Percentiles rank a stretch among this genome's conserved stretches.
Conservation (phyloP, 257 asterid genomes). For the Catharanthus roseus region DNA sequence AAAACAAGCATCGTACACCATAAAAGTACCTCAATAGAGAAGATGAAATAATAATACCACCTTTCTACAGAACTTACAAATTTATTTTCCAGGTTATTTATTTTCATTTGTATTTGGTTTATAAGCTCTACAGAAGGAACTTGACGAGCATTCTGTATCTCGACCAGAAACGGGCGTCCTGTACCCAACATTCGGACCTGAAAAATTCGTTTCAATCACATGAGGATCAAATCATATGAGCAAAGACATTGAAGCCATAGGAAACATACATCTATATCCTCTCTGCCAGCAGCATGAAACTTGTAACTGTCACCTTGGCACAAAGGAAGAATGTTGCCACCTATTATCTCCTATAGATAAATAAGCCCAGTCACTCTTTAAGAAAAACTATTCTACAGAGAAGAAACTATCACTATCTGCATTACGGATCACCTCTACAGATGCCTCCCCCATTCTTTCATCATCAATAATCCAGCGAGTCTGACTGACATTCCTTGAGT, state of each 20-base stretch:
- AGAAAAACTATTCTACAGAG: conserved; percentile 14
- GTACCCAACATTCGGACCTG: conserved; percentile 97
- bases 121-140: conserved; percentile 57
- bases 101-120: conserved; percentile 66
- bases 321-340: conserved; percentile 72
- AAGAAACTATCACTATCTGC: conserved; percentile 11
- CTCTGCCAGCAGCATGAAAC: conserved; percentile 99
- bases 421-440: conserved; percentile 62
- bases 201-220: conserved; percentile 13
- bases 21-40: conserved; percentile 16
- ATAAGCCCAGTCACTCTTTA: conserved; percentile 8
- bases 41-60: conserved; percentile 13
- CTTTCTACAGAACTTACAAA: conserved; percentile 37
- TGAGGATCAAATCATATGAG: neutral
- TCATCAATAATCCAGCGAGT: conserved; percentile 91
- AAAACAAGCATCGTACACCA: neutral
- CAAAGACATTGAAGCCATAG: conserved; percentile 16
- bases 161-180: conserved; percentile 93
- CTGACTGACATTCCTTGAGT: conserved; percentile 93
- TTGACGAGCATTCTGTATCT: conserved; percentile 75
- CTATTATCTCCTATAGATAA: conserved; percentile 73
- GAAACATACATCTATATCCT: conserved; percentile 83
- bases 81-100: conserved; percentile 63
- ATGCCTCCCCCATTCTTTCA: conserved; percentile 98
- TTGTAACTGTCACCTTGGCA: conserved; percentile 77